phyloP scores from a whole-genome alignment of 2,329 filamentous ascomycete species.

The Coniochaeta sp. region DNA sequence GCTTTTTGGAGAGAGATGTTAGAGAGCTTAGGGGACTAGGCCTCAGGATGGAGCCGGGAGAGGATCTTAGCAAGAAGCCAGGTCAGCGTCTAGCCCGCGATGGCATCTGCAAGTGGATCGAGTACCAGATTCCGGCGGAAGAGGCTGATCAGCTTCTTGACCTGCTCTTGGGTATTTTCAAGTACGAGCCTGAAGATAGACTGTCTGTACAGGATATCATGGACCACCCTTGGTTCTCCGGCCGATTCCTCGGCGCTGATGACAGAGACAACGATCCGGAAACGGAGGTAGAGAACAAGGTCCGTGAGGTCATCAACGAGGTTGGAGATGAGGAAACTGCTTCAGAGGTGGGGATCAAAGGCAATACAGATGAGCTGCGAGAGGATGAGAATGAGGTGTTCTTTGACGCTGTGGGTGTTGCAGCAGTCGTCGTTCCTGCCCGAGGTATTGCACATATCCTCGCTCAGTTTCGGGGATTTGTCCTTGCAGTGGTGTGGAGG shows the following conservation, averaged over 20 bases:
- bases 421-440: neutral
- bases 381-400: neutral
- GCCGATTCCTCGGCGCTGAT: neutral
- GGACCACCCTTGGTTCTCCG: constrained; percentile 6
- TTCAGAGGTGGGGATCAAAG: neutral
- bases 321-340: neutral
- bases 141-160: constrained; percentile 3
- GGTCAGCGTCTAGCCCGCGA: neutral
- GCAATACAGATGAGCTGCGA: neutral
- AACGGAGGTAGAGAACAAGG: neutral
- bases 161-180: constrained; percentile 3
- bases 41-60: neutral
- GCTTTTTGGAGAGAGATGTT: neutral
- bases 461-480: neutral
- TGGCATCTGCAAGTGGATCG: neutral
- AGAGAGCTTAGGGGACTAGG: neutral
- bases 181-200: constrained; percentile 5
- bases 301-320: neutral
- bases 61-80: neutral
- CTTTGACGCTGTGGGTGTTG: neutral
- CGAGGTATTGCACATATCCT: neutral
- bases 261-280: neutral
- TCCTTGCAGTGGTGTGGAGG: neutral
- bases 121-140: neutral
- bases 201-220: constrained; percentile 2